These are phyloP conservation scores for Tolypocladium paradoxum DNA, from an alignment of 2,329 filamentous ascomycete species.

Conservation along the genomic window DNA sequence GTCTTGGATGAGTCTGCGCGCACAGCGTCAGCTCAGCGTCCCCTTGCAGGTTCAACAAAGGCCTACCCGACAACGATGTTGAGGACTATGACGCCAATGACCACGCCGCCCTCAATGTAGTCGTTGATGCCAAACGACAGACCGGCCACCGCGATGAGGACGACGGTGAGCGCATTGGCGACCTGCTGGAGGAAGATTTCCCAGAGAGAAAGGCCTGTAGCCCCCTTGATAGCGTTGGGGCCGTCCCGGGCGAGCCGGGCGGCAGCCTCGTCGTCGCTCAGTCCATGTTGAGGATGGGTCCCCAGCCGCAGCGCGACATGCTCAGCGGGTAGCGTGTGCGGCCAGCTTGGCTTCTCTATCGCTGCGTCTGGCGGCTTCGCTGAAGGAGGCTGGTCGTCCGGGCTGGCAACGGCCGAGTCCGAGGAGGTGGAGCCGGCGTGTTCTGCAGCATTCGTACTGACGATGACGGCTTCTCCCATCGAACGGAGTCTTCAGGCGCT, in stretches of 20 bases:
- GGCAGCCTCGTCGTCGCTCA: conserved; percentile 51
- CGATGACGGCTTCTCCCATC: conserved; percentile 29
- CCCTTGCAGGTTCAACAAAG: neutral
- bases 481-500: conserved; percentile 15
- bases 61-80: conserved; percentile 56
- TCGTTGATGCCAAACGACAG: conserved; percentile 55
- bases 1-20: conserved; percentile 43
- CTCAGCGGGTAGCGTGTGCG: conserved; percentile 25
- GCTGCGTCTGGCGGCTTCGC: conserved; percentile 23
- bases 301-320: conserved; percentile 25
- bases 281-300: conserved; percentile 44
- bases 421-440: conserved; percentile 25
- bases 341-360: conserved; percentile 24
- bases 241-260: conserved; percentile 56
- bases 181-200: conserved; percentile 68
- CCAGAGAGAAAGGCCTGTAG: conserved; percentile 62
- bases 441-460: conserved; percentile 29
- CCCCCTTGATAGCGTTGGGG: conserved; percentile 59
- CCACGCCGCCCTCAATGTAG: conserved; percentile 52
- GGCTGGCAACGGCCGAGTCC: conserved; percentile 23
- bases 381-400: conserved; percentile 29
- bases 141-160: conserved; percentile 66
- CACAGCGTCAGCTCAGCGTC: neutral
- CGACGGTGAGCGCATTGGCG: conserved; percentile 65
- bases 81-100: conserved; percentile 53